phyloP scores from a whole-genome alignment of 306 rosid genomes.

The Ochetophila trinervis region DNA sequence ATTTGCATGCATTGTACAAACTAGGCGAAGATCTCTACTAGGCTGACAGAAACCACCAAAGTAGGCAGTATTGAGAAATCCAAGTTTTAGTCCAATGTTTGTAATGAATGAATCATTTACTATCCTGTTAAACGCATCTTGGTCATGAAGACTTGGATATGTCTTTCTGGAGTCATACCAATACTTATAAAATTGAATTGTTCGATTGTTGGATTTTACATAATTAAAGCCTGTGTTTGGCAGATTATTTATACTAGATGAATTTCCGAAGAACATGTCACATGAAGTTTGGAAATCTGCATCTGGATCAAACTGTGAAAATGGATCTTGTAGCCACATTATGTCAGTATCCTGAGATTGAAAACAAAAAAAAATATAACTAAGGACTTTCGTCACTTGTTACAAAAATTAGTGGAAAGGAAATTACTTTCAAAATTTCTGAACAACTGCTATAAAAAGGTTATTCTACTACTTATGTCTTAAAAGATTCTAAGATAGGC shows the following conservation, averaged over 20 bases:
- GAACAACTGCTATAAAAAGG: no score
- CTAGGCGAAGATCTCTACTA: constrained; percentile 39
- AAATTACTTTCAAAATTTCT: no score
- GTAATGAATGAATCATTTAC: constrained; percentile 38
- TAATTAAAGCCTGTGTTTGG: constrained; percentile 86
- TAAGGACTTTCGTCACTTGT: not conserved
- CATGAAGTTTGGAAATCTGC: constrained; percentile 85
- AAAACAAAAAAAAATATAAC: not conserved
- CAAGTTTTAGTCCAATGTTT: constrained; percentile 36
- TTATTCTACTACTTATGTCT: no score
- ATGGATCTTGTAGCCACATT: constrained; percentile 89
- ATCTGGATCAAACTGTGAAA: constrained; percentile 41
- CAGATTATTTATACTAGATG: constrained; percentile 30
- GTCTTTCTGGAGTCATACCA: constrained; percentile 53
- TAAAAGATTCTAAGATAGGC: no score
- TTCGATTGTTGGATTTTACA: constrained; percentile 50
- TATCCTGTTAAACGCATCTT: constrained; percentile 70
- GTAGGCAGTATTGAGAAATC: constrained; percentile 56
- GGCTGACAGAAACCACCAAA: constrained; percentile 78
- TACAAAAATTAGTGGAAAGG: no score
- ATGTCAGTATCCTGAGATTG: constrained; percentile 67
- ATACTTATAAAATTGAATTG: constrained; percentile 59
- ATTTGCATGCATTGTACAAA: constrained; percentile 82
- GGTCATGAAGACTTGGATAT: constrained; percentile 53
- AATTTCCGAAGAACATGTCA: constrained; percentile 45